Conservation (phyloP, 345 rosid species). For the Bruguiera parviflora region DNA sequence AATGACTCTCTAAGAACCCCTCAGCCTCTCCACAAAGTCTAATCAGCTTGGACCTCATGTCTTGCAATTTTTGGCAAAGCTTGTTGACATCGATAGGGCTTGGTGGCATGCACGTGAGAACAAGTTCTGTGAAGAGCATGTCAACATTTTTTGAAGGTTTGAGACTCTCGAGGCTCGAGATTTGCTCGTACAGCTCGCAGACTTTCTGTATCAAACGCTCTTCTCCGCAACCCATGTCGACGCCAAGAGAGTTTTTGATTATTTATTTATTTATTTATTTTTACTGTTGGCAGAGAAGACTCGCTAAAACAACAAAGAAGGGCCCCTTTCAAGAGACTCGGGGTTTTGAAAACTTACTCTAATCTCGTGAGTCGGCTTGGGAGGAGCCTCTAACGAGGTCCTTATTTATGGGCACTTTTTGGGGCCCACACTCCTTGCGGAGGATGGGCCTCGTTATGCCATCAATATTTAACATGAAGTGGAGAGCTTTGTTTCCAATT, state of each 20-base stretch:
- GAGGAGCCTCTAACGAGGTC: conserved; percentile 25
- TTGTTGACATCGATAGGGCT: conserved; percentile 65
- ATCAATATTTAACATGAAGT: neutral
- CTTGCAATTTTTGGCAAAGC: conserved; percentile 50
- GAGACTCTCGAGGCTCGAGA: conserved; percentile 61
- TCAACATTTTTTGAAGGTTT: conserved; percentile 82
- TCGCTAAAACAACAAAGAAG: neutral
- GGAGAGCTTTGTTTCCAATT: neutral
- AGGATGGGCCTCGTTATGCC: neutral
- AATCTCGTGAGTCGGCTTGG: neutral
- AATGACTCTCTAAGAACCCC: conserved; percentile 61
- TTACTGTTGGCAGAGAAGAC: neutral
- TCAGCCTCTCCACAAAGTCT: conserved; percentile 76
- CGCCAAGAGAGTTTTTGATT: conserved; percentile 42
- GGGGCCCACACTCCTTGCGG: conserved; percentile 5
- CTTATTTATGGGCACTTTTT: conserved; percentile 26
- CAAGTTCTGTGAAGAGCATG: conserved; percentile 75
- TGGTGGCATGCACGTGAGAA: conserved; percentile 77
- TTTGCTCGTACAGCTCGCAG: conserved; percentile 53
- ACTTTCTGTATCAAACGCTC: conserved; percentile 53
- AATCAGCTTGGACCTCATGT: conserved; percentile 68
- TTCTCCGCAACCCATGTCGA: conserved; percentile 82
- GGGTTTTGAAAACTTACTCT: neutral
- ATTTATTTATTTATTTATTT: neutral
- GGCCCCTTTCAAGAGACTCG: too few species aligned